A percentile compares a stretch with the other conserved stretches of the same genome.
These are phyloP conservation scores for Hordeum pubiflorum DNA, from an alignment of 202 grass and related monocot genomes.

Conservation along the genomic window DNA sequence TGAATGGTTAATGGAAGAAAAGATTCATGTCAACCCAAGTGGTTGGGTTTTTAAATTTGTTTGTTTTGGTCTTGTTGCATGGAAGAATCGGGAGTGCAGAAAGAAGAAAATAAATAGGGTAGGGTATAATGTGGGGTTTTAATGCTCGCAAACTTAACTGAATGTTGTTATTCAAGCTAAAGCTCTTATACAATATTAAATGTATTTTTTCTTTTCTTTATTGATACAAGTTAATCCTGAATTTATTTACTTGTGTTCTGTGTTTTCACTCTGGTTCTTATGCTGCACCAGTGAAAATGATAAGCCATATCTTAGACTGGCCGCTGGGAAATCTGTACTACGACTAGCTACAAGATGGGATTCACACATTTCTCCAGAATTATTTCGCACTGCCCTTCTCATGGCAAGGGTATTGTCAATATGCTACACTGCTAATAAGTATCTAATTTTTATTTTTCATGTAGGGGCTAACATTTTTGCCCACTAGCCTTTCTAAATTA, in stretches of 20 bases:
- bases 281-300: slow-evolving; percentile 61
- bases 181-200: not conserved
- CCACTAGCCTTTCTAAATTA: not conserved
- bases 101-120: not conserved
- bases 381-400: slow-evolving; percentile 60
- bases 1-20: not conserved
- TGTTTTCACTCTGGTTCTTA: not conserved
- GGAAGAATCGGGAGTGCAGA: not conserved
- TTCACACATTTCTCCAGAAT: slow-evolving; percentile 66
- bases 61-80: not conserved
- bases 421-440: slow-evolving; percentile 29
- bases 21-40: not conserved
- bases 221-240: slow-evolving; percentile 20
- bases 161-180: slow-evolving; percentile 15
- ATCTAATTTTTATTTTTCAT: slow-evolving; percentile 13
- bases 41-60: not conserved
- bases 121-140: not conserved
- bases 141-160: not conserved
- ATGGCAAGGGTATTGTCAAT: slow-evolving; percentile 58
- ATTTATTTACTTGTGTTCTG: not conserved
- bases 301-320: slow-evolving; percentile 57
- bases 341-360: slow-evolving; percentile 80
- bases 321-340: slow-evolving; percentile 73
- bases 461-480: not conserved
- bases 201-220: slow-evolving; percentile 3